Conservation (phyloP, 1,284 basidiomycete species). For the Apiotrichum porosum region DNA sequence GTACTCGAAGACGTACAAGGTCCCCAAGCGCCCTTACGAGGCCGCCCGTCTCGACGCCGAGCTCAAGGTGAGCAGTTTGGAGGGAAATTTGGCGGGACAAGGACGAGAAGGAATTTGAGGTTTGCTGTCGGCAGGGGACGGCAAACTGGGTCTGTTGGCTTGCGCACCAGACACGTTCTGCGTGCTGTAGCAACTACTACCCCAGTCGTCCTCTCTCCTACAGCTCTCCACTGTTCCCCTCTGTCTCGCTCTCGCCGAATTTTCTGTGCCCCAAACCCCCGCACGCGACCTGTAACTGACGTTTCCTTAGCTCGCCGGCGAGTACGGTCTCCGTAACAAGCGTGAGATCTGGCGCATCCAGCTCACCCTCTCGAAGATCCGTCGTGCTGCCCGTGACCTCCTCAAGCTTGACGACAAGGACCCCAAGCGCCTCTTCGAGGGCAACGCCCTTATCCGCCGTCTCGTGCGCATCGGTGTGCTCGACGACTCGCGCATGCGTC, state of each 20-base stretch:
- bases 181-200: too few species aligned
- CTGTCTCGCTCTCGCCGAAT: too few species aligned
- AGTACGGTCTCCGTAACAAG: constrained; percentile 99
- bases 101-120: not conserved
- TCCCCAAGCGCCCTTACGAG: constrained; percentile 96
- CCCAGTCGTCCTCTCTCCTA: too few species aligned
- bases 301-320: constrained; percentile 85
- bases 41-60: constrained; percentile 98
- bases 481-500: constrained; percentile 97
- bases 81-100: not conserved
- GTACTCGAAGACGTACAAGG: constrained; percentile 74
- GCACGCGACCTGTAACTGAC: too few species aligned
- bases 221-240: too few species aligned
- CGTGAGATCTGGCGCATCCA: constrained; percentile 99
- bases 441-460: constrained; percentile 96
- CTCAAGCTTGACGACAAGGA: constrained; percentile 99
- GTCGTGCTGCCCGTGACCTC: constrained; percentile 99
- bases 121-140: too few species aligned
- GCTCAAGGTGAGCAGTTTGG: constrained; percentile 69
- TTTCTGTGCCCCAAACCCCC: too few species aligned
- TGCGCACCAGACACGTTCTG: too few species aligned
- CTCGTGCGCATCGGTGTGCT: constrained; percentile 99
- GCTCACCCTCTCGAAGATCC: constrained; percentile 97
- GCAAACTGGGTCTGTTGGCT: too few species aligned
- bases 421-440: constrained; percentile 99